Percentiles rank a stretch among this genome's conserved stretches.
Evolutionary conservation across 2,329 filamentous ascomycete species (phyloP).

Genomic region (Amesomyces nigricolor): DNA sequence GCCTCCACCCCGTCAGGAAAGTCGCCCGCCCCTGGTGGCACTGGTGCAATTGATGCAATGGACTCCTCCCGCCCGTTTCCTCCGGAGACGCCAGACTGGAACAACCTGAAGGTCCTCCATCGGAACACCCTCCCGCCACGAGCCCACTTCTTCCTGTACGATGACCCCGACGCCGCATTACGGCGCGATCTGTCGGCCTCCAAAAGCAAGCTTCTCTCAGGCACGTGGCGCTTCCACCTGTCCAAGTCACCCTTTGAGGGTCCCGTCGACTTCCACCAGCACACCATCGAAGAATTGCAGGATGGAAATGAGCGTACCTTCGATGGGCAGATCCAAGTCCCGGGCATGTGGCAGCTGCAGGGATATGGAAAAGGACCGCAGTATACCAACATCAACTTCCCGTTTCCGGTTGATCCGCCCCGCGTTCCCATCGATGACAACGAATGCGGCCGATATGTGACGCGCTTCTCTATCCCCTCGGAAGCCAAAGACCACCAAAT

Average conservation of each 20-base stretch:
- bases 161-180: slow-evolving; percentile 41
- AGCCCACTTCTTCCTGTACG: slow-evolving; percentile 50
- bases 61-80: slow-evolving; percentile 5
- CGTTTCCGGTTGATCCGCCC: slow-evolving; percentile 57
- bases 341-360: slow-evolving; percentile 62
- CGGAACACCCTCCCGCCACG: slow-evolving; percentile 51
- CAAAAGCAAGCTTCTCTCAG: slow-evolving; percentile 39
- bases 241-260: slow-evolving; percentile 37
- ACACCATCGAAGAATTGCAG: slow-evolving; percentile 25
- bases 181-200: slow-evolving; percentile 33
- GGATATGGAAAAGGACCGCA: slow-evolving; percentile 53
- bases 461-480: slow-evolving; percentile 47
- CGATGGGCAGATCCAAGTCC: slow-evolving; percentile 48
- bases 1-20: slow-evolving; percentile 8
- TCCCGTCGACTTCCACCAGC: slow-evolving; percentile 31
- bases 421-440: slow-evolving; percentile 55
- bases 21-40: background rate
- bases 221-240: slow-evolving; percentile 44
- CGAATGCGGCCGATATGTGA: slow-evolving; percentile 58
- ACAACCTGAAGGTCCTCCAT: slow-evolving; percentile 52
- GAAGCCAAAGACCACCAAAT: slow-evolving; percentile 48
- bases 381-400: slow-evolving; percentile 59
- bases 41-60: background rate
- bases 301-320: slow-evolving; percentile 30
- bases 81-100: slow-evolving; percentile 47